Evolutionary conservation across 192 early-diverging fungal species (phyloP), one percentile per base, ranked within the genome.

Genomic region (Coemansia sp.): DNA sequence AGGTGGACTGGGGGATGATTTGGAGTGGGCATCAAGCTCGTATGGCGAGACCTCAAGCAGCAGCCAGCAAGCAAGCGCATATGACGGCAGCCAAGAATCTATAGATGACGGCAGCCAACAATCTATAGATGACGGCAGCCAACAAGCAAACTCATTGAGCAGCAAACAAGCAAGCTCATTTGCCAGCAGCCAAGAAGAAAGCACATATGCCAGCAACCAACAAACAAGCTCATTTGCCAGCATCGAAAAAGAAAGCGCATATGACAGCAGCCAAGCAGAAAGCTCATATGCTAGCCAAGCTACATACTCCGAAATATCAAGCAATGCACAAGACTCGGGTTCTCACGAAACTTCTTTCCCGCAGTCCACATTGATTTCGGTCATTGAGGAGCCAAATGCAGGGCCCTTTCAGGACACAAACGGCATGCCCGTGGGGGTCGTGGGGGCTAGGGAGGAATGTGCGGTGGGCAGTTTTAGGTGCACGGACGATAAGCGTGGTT

Each of bases 391-490:
- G 11, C 6, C 39, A 16, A 6, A 46, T 2, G n/a, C 48, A 15
- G 40, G 15, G 20, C 23, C 17, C 18, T 32, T 42, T 21, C 23
- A 26, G 4, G 40, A 16, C n/a, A 17, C 21, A 20, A 11, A n/a
- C 18, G 15, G 18, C 21, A 17, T 6, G 28, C 16, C 31, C 3
- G 23, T 18, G 5, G 51, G 32, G 9, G 18, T 15, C 5, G 32
- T 17, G 14, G 9, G 6, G 1, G 11, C 18, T 12, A 52, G 37
- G 14, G 54, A 18, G 5, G 18, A 45, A 30, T 71, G 69, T 36
- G 10, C 21, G 1, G 34, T 28, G 0, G 71, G 71, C 3, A 39
- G 32, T 30, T 28, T 74, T 42, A 54, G 71, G 8, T 74, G 71
- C 40, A 48, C 40, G 3, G 3, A 14, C 2, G 64, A 51, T 3